A percentile compares a stretch with the other conserved stretches of the same genome.
Evolutionary conservation across 1,284 basidiomycete species (phyloP).

Genomic region (Trametes sp.): DNA sequence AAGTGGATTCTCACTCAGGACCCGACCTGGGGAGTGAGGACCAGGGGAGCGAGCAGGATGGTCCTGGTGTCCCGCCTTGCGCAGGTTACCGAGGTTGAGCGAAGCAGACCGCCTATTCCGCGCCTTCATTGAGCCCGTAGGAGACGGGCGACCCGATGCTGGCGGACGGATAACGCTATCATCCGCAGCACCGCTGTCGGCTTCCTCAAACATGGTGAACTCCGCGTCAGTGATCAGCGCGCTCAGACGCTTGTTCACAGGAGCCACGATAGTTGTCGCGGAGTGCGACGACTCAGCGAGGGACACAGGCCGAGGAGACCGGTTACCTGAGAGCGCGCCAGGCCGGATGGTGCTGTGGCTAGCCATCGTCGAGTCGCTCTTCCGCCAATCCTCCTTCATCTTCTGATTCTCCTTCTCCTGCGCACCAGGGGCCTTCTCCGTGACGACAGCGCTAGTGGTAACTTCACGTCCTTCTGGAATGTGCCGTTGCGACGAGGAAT

Average conservation of each 20-base stretch:
- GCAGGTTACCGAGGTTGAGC: constrained; percentile 52
- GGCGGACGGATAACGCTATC: constrained; percentile 41
- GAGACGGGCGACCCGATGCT: constrained; percentile 32
- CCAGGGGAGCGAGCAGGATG: constrained; percentile 13
- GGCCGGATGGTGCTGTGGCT: constrained; percentile 75
- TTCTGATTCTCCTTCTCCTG: constrained; percentile 43
- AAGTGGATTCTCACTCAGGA: constrained; percentile 29
- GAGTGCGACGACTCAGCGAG: constrained; percentile 78
- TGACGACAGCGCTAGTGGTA: constrained; percentile 1
- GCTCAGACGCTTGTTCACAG: constrained; percentile 67
- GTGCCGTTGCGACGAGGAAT: constrained; percentile 5
- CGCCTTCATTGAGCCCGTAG: constrained; percentile 46
- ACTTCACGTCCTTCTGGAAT: constrained; percentile 15
- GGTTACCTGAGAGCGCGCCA: constrained; percentile 51
- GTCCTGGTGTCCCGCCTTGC: constrained; percentile 14
- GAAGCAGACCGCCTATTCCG: constrained; percentile 70
- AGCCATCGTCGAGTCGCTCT: constrained; percentile 74
- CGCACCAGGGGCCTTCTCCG: constrained; percentile 16
- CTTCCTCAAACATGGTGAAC: constrained; percentile 52
- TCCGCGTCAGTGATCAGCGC: constrained; percentile 71
- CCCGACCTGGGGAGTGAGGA: constrained; percentile 21
- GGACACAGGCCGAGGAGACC: constrained; percentile 73
- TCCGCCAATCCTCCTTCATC: constrained; percentile 70
- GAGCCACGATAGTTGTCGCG: constrained; percentile 68
- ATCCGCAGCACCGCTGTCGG: constrained; percentile 40